Base-by-base conservation (phyloP, 108 stramenopile genomes). In the Skeletonema menzelii region DNA sequence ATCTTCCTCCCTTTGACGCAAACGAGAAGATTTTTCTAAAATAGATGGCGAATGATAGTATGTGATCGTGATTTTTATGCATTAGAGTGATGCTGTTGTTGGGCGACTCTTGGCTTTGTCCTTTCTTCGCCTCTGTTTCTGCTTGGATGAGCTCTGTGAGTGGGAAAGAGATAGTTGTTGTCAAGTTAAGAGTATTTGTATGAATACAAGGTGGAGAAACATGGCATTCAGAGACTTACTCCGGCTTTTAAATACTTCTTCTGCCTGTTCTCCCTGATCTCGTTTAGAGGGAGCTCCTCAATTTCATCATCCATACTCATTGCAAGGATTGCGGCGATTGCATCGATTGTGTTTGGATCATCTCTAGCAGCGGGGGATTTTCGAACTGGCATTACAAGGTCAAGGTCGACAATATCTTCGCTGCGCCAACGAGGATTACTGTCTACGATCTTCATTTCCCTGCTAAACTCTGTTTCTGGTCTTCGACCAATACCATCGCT, bases 401-500 rank as follows among this genome's bases (percentile, higher is more conserved):
- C 93, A 27, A 90, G 84, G 40, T 77, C 80, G 4, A 89, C 67
- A 40, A 94, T 72, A 65, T 95, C 85, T 53, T 93, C 89, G 15
- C 49, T 42, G n/a, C 61, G 82, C 72, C 86, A 94, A 27, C 92
- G 75, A 14, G 89, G 77, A 72, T 93, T 91, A 10, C 80, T 63
- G 64, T 95, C 94, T 55, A 80, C 84, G 65, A 74, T 73, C 63
- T 83, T 89, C 38, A 91, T 57, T 24, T 86, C 85, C n/a, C 82
- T 80, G n/a, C 88, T 75, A 65, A 87, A 88, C 42, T 90, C 88
- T 15, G 93, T 89, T 80, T 96, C 93, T 8, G 93, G 91, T 26
- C 91, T 76, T n/a, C n/a, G n/a, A n/a, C n/a, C n/a, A n/a, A n/a
- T n/a, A 37, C 49, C 31, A 2, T 56, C 59, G 42, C 65, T 68